Percentiles rank a stretch among this genome's conserved stretches.
These are phyloP conservation scores for Fusarium sp. DNA, from an alignment of 2,329 filamentous ascomycete genomes.

Conservation along the genomic window DNA sequence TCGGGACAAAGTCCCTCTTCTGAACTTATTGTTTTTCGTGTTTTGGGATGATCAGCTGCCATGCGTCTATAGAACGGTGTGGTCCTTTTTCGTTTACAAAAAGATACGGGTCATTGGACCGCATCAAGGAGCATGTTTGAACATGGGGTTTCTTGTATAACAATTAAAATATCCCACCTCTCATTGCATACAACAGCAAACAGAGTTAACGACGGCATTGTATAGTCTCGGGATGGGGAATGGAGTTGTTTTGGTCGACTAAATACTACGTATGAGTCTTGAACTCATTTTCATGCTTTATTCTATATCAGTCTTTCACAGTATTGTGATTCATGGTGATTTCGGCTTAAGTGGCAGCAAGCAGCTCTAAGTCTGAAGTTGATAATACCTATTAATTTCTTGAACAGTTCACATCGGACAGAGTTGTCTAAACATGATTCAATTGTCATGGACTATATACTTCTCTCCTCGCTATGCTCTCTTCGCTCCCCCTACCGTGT, in stretches of 20 bases:
- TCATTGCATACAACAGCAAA: background rate
- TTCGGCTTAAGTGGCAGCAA: background rate
- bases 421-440: background rate
- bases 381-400: too few species aligned
- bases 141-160: slow-evolving; percentile 22
- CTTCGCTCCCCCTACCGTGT: background rate
- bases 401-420: background rate
- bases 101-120: slow-evolving; percentile 15
- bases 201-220: slow-evolving; percentile 19
- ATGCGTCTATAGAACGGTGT: slow-evolving; percentile 23
- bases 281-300: slow-evolving; percentile 6
- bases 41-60: slow-evolving; percentile 10
- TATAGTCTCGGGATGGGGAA: slow-evolving; percentile 20
- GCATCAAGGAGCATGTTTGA: slow-evolving; percentile 9
- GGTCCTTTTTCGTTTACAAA: slow-evolving; percentile 14
- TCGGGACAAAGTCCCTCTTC: background rate
- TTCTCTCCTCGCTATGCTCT: background rate
- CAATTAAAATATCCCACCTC: slow-evolving; percentile 21
- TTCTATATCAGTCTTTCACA: background rate
- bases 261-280: slow-evolving; percentile 5
- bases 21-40: slow-evolving; percentile 30
- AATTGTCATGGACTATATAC: slow-evolving; percentile 14
- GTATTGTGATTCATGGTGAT: background rate
- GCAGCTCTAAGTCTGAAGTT: background rate
- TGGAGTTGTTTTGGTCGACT: slow-evolving; percentile 25